Evolutionary conservation across 1,284 basidiomycete species (phyloP), one percentile per base, ranked within the genome.

Genomic region (Ceratobasidium sp.): DNA sequence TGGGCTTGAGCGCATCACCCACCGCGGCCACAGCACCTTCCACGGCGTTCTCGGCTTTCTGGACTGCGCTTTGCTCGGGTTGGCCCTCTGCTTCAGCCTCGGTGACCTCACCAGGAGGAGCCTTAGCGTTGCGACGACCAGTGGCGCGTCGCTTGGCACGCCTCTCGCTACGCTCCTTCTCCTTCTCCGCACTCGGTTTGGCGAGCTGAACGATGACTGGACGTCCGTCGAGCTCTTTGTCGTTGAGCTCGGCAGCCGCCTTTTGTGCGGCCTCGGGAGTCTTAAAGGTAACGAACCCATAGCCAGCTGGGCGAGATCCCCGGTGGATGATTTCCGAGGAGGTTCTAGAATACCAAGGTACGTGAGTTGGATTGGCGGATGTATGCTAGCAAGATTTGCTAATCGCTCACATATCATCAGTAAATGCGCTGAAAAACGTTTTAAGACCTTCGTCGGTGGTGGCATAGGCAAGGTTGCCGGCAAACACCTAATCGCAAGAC

Each of bases 381-480:
- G 73, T 76, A 76, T 76, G 73, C 73, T 76, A 20, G 41, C 23
- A n/a, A 12, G 7, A 23, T 55, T 52, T 18, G 38, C 16, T 69
- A 54, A 79, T 68, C 69, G 90, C 91, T 82, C 90, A 96, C 93
- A 94, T 92, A 85, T 94, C 93, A 86, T 86, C 90, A 86, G 89
- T 87, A 83, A 94, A 91, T 84, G 92, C 91, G 86, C 89, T 92
- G 88, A 95, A 95, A 89, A 95, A 94, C 86, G 91, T 87, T 91
- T 90, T 92, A 87, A 95, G 92, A 90, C 93, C 93, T 87, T 95
- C 93, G 89, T 94, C 93, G 89, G 92, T 93, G 82, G 93, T 94
- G 83, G 91, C 88, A 85, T 94, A 95, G 87, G 93, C 91, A 88
- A 95, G 93, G 87, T 95, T 95, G 82, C 94, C 94, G 83, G 90